phyloP scores from a whole-genome alignment of 768 basidiomycete species.

The Podaxis mareebaensis region DNA sequence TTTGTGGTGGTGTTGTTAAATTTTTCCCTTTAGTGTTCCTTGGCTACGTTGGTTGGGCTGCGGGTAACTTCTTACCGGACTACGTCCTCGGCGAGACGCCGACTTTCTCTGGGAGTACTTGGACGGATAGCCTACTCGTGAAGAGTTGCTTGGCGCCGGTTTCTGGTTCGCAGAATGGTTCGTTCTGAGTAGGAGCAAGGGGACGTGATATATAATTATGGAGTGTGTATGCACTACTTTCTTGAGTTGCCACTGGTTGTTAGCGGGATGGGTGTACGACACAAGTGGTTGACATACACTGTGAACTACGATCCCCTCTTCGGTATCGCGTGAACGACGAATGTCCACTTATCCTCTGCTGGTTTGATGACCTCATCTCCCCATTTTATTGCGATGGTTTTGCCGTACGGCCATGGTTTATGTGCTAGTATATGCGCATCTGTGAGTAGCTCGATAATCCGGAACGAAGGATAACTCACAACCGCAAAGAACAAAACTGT shows the following conservation, averaged over 20 bases:
- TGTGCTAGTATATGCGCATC: slow-evolving; percentile 21
- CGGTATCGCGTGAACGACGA: slow-evolving; percentile 18
- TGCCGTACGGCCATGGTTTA: slow-evolving; percentile 33
- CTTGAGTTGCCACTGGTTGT: neutral
- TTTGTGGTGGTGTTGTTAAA: too few relatives aligned
- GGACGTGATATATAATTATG: neutral
- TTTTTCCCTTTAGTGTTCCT: slow-evolving; percentile 38
- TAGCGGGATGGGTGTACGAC: neutral
- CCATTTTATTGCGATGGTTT: slow-evolving; percentile 30
- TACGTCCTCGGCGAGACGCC: slow-evolving; percentile 37
- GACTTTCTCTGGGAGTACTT: slow-evolving; percentile 29
- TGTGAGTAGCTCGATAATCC: neutral
- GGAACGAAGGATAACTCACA: slow-evolving; percentile 23
- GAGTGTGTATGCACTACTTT: neutral
- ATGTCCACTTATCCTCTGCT: slow-evolving; percentile 35
- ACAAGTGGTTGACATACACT: too few relatives aligned
- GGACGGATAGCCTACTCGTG: slow-evolving; percentile 46
- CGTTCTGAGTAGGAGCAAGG: neutral
- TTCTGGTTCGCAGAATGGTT: slow-evolving; percentile 29
- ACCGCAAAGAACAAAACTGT: slow-evolving; percentile 30
- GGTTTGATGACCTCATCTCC: slow-evolving; percentile 25
- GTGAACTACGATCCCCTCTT: too few relatives aligned
- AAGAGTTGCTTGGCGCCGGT: slow-evolving; percentile 31
- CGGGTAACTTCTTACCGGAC: slow-evolving; percentile 49
- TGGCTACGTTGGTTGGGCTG: slow-evolving; percentile 60